These are phyloP conservation scores for Ceratopteris richardii DNA, from an alignment of 75 land plant species.

Conservation along the genomic window DNA sequence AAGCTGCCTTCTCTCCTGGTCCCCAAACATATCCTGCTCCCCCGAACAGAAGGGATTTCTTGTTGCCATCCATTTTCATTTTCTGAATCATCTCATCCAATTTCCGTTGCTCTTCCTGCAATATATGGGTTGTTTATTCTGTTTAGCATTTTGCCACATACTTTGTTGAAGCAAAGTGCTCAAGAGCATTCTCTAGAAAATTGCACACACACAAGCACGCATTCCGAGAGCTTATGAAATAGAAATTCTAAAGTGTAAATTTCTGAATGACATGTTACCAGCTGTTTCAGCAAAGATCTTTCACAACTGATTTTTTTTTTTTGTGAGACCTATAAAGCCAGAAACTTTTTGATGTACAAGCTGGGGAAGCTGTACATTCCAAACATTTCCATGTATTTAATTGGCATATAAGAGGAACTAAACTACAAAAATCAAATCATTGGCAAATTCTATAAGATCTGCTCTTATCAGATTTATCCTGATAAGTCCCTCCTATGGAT, in stretches of 20 bases:
- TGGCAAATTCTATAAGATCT: too few relatives aligned
- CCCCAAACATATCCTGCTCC: background rate
- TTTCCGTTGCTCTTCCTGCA: constrained; percentile 14
- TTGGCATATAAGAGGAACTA: too few relatives aligned
- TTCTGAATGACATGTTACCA: background rate
- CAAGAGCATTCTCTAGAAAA: background rate
- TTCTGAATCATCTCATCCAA: constrained; percentile 12
- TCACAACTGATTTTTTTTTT: too few relatives aligned
- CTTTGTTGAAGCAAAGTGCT: background rate
- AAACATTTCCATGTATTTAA: too few relatives aligned
- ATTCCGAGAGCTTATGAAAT: background rate
- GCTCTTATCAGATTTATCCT: too few relatives aligned
- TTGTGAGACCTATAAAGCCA: too few relatives aligned
- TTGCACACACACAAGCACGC: background rate
- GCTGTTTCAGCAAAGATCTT: background rate
- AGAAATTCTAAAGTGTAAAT: background rate
- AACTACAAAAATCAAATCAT: too few relatives aligned
- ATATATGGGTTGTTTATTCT: too few relatives aligned
- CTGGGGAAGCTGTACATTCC: too few relatives aligned
- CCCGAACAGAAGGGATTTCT: background rate
- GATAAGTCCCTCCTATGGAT: too few relatives aligned
- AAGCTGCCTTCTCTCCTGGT: background rate
- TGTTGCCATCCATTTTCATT: constrained; percentile 5
- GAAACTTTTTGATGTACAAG: too few relatives aligned
- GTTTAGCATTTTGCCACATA: too few relatives aligned